Conservation (phyloP, 257 asterid species). For the Mentha longifolia region DNA sequence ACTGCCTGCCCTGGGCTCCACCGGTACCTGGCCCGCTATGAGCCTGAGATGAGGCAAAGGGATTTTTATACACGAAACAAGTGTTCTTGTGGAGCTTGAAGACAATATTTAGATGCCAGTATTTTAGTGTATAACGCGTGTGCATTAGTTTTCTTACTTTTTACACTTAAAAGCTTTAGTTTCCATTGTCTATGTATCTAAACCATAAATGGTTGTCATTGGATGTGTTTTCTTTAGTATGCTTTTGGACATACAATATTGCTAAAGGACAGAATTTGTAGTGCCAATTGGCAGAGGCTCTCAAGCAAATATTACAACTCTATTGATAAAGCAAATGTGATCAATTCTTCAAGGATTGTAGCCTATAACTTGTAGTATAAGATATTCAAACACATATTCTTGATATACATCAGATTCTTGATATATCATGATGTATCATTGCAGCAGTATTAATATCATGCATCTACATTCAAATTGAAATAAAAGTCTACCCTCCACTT, state of each 20-base stretch:
- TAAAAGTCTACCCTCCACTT: constrained; percentile 73
- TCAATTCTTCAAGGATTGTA: background rate
- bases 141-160: constrained; percentile 33
- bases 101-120: constrained; percentile 32
- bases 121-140: constrained; percentile 36
- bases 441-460: background rate
- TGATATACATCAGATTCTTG: background rate
- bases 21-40: constrained; percentile 69
- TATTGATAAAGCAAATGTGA: background rate
- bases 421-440: background rate
- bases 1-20: constrained; percentile 63
- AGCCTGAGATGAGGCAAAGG: constrained; percentile 55
- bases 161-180: constrained; percentile 32
- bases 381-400: background rate
- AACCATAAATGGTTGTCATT: constrained; percentile 27
- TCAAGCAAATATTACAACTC: background rate
- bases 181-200: constrained; percentile 37
- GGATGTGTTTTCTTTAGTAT: constrained; percentile 21
- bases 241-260: background rate
- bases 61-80: constrained; percentile 29
- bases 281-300: too few species aligned
- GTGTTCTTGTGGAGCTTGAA: constrained; percentile 29
- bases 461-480: background rate
- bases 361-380: too few species aligned
- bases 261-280: background rate